phyloP scores from a whole-genome alignment of 169 alveolate species.

The Theileria orientalis region DNA sequence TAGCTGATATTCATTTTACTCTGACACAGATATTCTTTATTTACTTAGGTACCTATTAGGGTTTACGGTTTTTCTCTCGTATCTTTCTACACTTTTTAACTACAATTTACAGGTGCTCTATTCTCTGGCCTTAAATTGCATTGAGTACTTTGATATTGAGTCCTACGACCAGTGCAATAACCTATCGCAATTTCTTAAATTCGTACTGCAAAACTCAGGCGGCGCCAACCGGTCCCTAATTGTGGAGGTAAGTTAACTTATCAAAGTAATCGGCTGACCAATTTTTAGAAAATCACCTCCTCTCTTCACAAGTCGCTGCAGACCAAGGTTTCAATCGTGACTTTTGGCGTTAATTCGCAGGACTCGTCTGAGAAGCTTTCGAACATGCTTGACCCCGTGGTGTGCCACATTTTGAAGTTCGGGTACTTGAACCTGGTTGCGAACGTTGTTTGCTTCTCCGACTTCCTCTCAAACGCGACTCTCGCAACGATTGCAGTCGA shows the following conservation, averaged over 20 bases:
- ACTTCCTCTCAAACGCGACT: conserved; percentile 25
- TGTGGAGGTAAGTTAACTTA: conserved; percentile 13
- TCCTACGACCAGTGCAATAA: neutral
- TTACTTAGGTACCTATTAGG: neutral
- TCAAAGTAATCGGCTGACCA: too few species aligned
- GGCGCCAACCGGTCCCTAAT: neutral
- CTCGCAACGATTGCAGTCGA: conserved; percentile 33
- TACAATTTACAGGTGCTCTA: neutral
- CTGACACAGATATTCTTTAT: neutral
- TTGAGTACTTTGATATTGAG: conserved; percentile 39
- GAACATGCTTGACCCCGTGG: conserved; percentile 6
- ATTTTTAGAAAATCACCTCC: conserved; percentile 17
- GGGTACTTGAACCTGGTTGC: conserved; percentile 3
- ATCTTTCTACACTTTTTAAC: too few species aligned
- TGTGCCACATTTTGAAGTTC: conserved; percentile 23
- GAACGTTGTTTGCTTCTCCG: conserved; percentile 28
- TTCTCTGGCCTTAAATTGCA: conserved; percentile 31
- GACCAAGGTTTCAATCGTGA: conserved; percentile 15
- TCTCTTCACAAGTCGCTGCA: conserved; percentile 10
- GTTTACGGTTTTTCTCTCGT: too few species aligned
- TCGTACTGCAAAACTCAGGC: conserved; percentile 14
- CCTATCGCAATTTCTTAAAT: conserved; percentile 3
- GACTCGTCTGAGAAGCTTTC: neutral
- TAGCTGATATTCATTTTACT: neutral
- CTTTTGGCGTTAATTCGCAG: neutral